These are phyloP conservation scores for Pisolithus marmoratus DNA, from an alignment of 768 basidiomycete genomes.

Conservation along the genomic window DNA sequence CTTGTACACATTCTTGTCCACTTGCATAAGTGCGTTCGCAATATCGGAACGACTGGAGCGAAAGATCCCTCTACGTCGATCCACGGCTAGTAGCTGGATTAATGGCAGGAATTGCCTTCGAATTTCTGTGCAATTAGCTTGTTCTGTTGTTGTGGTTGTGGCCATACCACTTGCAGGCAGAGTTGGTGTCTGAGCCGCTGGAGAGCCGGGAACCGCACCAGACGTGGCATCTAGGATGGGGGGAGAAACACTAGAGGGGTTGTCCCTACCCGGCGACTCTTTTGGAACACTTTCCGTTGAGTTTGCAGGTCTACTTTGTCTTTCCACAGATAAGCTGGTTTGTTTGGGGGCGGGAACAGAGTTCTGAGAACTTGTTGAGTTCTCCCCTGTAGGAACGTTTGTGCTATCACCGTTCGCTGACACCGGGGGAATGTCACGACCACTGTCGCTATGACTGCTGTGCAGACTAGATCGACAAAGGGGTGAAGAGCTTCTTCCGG, in stretches of 20 bases:
- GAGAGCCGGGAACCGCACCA: not conserved
- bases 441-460: not conserved
- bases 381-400: not conserved
- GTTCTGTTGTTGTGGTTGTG: not conserved
- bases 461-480: not conserved
- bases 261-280: too few relatives aligned
- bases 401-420: not conserved
- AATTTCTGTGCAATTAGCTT: conserved; percentile 6
- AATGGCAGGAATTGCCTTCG: conserved; percentile 28
- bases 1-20: conserved; percentile 21
- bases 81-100: conserved; percentile 16
- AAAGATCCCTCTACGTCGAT: conserved; percentile 23
- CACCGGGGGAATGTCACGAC: not conserved
- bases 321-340: not conserved
- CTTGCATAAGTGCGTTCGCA: conserved; percentile 27
- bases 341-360: not conserved
- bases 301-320: not conserved
- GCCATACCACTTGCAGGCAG: not conserved
- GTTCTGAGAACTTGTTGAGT: not conserved
- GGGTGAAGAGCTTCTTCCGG: not conserved
- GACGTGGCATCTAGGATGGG: not conserved
- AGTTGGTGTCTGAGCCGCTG: not conserved
- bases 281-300: not conserved
- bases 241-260: too few relatives aligned
- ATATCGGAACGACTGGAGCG: conserved; percentile 37